Base-by-base conservation (phyloP, 306 rosid genomes). In the Spatholobus suberectus region DNA sequence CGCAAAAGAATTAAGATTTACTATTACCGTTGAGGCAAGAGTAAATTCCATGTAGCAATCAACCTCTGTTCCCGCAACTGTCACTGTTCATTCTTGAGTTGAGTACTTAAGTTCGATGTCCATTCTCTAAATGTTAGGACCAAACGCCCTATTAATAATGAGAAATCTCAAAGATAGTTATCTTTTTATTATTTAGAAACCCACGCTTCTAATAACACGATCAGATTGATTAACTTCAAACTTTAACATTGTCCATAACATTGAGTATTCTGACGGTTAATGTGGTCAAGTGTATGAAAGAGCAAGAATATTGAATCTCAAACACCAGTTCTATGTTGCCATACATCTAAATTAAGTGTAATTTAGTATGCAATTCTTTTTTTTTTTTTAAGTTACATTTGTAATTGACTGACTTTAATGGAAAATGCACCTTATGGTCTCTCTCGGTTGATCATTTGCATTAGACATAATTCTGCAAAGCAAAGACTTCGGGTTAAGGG, bases 121-220 rank as follows among this genome's bases (percentile, higher is more conserved):
- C 12, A 41, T 43, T 55, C 29, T 44, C 43, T 43, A 81, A 72
- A 51, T 61, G 70, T 14, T 49, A 20, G 69, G 73, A 74, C 40
- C 62, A 73, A 65, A 65, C 43, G 26, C 17, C 44, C 29, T 10
- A 54, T 55, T 69, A 23, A n/a, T 67, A n/a, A 62, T 29, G 67
- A 37, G 46, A 1, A 68, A 17, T 4, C 21, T 44, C 21, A 20
- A 57, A 77, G 47, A 54, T 32, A 9, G 21, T 61, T 52, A 81
- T 51, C 32, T 10, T 70, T 70, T 57, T 57, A 69, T 41, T 41
- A 43, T 41, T 26, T 65, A 18, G 70, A 72, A 61, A 37, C 66
- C n/a, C 70, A 76, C 82, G 62, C 82, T 69, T 83, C 51, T 14
- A 54, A 57, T 47, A 78, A 54, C 76, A 49, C 4, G 38, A 81